A percentile compares a stretch with the other conserved stretches of the same genome.
These are phyloP conservation scores for Cystobasidium tubakii DNA, from an alignment of 768 basidiomycete species.

Conservation along the genomic window DNA sequence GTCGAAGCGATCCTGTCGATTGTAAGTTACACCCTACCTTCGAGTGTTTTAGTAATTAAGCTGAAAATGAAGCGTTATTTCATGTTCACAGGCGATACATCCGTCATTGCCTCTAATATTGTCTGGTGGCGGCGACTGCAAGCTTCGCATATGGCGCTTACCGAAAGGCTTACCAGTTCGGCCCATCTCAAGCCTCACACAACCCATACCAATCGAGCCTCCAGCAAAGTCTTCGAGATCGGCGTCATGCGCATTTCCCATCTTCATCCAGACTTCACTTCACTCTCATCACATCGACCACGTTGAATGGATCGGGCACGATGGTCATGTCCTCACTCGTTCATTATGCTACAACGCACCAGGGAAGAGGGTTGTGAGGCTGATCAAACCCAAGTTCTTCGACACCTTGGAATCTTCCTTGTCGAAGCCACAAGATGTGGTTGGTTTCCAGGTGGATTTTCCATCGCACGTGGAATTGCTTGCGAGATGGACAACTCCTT, in stretches of 20 bases:
- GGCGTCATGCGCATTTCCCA: constrained; percentile 9
- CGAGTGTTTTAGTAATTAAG: not conserved
- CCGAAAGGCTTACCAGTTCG: not conserved
- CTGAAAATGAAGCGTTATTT: not conserved
- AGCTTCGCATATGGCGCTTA: constrained; percentile 28
- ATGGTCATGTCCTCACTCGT: constrained; percentile 16
- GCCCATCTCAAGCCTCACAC: constrained; percentile 7
- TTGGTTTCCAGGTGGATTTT: not conserved
- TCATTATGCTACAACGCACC: constrained; percentile 22
- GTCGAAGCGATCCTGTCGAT: constrained; percentile 31
- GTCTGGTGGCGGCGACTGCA: constrained; percentile 24
- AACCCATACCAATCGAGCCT: not conserved
- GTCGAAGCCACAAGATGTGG: not conserved
- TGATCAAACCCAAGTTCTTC: constrained; percentile 27
- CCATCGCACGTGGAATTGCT: constrained; percentile 6
- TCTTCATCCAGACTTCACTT: constrained; percentile 27
- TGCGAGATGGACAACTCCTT: constrained; percentile 23
- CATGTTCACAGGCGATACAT: not conserved
- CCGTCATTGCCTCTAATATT: constrained; percentile 10
- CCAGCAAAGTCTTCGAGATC: constrained; percentile 1
- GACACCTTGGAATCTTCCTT: not conserved
- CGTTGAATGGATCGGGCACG: constrained; percentile 28
- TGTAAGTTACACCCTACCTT: not conserved
- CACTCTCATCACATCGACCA: constrained; percentile 39
- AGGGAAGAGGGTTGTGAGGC: constrained; percentile 14